phyloP scores from a whole-genome alignment of 192 early-diverging fungal species.

The Diversispora eburnea region DNA sequence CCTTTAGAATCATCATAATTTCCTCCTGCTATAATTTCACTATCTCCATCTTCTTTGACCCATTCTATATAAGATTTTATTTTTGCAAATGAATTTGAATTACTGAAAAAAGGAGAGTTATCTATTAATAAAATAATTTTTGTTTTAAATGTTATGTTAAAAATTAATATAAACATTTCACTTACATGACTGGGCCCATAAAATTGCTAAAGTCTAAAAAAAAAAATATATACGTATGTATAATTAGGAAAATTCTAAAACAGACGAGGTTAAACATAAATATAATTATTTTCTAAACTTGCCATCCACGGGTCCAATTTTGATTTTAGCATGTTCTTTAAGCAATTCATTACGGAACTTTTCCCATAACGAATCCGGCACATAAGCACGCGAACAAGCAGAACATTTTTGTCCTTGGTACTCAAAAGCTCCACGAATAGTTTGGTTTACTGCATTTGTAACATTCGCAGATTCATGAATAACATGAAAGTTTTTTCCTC shows the following conservation, averaged over 20 bases:
- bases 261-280: no score
- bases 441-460: conserved; percentile 77
- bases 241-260: no score
- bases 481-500: conserved; percentile 99
- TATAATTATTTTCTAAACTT: no score
- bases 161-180: background rate
- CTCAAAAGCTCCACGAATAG: conserved; percentile 91
- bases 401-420: conserved; percentile 99
- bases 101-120: background rate
- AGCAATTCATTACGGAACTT: conserved; percentile 71
- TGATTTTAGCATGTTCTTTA: conserved; percentile 68
- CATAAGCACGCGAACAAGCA: conserved; percentile 88
- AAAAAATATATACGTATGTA: no score
- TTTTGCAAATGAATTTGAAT: conserved; percentile 71
- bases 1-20: conserved; percentile 81
- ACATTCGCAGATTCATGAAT: conserved; percentile 79
- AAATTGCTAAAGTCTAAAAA: conserved; percentile 76
- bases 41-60: conserved; percentile 61
- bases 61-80: conserved; percentile 87
- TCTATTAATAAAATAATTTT: background rate
- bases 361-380: conserved; percentile 77
- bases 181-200: conserved; percentile 87
- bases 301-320: conserved; percentile 79
- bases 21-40: conserved; percentile 89
- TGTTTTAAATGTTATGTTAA: background rate